These are phyloP conservation scores for Rhizopogon sp. DNA, from an alignment of 768 basidiomycete species.

Conservation along the genomic window DNA sequence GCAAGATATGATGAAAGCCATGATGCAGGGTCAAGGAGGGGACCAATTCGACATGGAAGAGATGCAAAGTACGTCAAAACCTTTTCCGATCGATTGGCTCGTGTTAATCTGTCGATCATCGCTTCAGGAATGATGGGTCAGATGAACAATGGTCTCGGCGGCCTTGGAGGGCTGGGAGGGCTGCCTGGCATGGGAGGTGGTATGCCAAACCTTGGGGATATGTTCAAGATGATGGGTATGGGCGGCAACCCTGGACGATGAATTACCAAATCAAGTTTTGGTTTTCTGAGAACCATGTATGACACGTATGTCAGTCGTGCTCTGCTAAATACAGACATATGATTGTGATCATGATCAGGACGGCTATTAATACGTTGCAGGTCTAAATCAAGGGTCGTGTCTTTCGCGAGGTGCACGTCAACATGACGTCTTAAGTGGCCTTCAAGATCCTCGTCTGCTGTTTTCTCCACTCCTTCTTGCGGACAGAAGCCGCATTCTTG, in stretches of 20 bases:
- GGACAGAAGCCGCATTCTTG: constrained; percentile 55
- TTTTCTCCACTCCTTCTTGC: constrained; percentile 55
- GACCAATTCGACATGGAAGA: constrained; percentile 92
- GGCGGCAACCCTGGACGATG: constrained; percentile 40
- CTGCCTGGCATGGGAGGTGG: constrained; percentile 50
- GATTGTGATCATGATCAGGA: constrained; percentile 3
- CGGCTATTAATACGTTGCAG: constrained; percentile 14
- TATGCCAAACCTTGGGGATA: constrained; percentile 68
- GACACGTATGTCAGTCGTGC: constrained; percentile 5
- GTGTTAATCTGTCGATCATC: constrained; percentile 5
- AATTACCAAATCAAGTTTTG: constrained; percentile 6
- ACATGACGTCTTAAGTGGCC: constrained; percentile 5
- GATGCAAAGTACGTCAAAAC: constrained; percentile 71
- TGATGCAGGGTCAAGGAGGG: constrained; percentile 94
- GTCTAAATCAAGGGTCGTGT: constrained; percentile 1
- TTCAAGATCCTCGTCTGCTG: constrained; percentile 26
- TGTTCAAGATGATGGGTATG: constrained; percentile 90
- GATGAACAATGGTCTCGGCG: constrained; percentile 60
- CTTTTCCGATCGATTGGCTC: constrained; percentile 1
- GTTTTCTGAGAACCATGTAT: constrained; percentile 11
- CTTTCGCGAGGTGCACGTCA: background rate
- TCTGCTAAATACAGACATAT: constrained; percentile 13
- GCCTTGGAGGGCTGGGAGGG: constrained; percentile 55
- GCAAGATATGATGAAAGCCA: constrained; percentile 97
- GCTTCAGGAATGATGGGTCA: constrained; percentile 79